Conservation (phyloP, 805 yeast species). For the Ogataea angusta region DNA sequence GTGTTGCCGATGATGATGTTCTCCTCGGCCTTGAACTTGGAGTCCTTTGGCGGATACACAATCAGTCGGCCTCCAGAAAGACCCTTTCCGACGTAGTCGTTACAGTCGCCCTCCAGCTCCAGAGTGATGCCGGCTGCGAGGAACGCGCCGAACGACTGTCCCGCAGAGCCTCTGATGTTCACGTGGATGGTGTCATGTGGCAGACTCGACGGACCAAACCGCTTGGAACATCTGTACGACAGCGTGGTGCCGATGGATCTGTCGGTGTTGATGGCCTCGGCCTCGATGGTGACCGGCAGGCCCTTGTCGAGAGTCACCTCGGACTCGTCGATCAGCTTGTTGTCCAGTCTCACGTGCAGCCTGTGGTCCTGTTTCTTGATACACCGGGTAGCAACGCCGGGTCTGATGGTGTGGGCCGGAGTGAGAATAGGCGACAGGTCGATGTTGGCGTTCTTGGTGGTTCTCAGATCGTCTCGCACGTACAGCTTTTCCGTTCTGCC, state of each 20-base stretch:
- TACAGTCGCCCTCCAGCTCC: constrained; percentile 95
- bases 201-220: constrained; percentile 86
- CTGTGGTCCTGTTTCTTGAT: constrained; percentile 92
- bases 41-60: constrained; percentile 84
- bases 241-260: constrained; percentile 94
- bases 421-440: constrained; percentile 92
- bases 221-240: constrained; percentile 90
- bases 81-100: constrained; percentile 97
- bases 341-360: constrained; percentile 88
- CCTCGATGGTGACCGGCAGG: constrained; percentile 91
- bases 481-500: constrained; percentile 91
- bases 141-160: constrained; percentile 98
- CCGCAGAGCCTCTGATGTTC: constrained; percentile 88
- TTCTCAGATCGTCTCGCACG: constrained; percentile 81
- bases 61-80: constrained; percentile 91
- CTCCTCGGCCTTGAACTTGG: constrained; percentile 89
- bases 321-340: constrained; percentile 93
- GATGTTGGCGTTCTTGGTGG: constrained; percentile 85
- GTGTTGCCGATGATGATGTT: constrained; percentile 97
- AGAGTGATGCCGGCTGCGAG: constrained; percentile 94
- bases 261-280: constrained; percentile 91
- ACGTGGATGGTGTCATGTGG: constrained; percentile 97
- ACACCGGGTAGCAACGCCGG: constrained; percentile 93
- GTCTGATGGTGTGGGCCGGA: constrained; percentile 94
- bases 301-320: constrained; percentile 95